Evolutionary conservation across 176 grass and related monocot species (phyloP), one percentile per base, ranked within the genome.

Genomic region (Musa acuminata): DNA sequence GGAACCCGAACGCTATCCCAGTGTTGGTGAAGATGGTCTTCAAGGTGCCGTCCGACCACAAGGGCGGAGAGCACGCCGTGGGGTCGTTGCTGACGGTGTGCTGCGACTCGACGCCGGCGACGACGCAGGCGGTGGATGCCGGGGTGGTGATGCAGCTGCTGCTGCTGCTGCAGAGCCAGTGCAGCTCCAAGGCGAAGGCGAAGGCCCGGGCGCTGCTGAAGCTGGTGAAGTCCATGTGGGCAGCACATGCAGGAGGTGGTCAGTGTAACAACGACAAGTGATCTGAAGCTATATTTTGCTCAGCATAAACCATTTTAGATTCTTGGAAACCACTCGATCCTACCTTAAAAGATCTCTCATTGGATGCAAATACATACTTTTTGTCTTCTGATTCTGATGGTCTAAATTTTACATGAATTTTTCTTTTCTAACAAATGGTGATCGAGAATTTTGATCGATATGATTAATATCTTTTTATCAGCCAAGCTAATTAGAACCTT

Each of bases 161-260:
- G 75, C 75, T 94, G 76, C 90, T 99, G 59, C 88, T 98, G 26
- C 94, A 99, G 87, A 94, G 90, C 80, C 95, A 93, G 72, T 87
- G 95, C 81, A 78, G 86, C 64, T 51, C 80, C 78, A 87, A 66
- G 83, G 84, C 82, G 3, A 93, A 89, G 80, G 64, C 62, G 62
- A 91, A 82, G 87, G 90, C 82, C 14, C 89, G 88, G 53, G 76
- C 80, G 20, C 83, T 98, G 85, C 90, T 98, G 53, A 87, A 91
- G 77, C 79, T 98, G 49, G 62, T 98, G 63, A 91, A 77, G 52
- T 82, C 84, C 69, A 80, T 74, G 81, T 98, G 85, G 67, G 35
- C n/a, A 11, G 52, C 59, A 77, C 73, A 68, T 11, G 2, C 24
- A 69, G 70, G 71, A 72, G 53, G 11, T 35, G 29, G 23, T 57